Base-by-base conservation (phyloP, 352 stramenopile genomes). In the Phytophthora gonapodyides region DNA sequence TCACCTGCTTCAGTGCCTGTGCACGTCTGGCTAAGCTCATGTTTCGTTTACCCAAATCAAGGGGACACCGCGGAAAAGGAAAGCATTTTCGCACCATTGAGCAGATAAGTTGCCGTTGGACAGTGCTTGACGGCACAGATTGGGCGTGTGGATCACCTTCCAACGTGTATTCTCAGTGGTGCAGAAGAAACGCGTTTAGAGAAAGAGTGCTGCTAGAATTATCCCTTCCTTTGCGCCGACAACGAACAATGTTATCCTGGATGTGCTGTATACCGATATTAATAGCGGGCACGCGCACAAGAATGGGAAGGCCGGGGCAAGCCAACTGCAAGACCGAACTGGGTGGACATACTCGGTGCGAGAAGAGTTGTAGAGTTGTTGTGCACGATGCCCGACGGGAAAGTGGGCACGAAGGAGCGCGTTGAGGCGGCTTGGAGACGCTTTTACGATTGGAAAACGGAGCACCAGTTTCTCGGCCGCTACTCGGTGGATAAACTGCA, bases 1-100 rank as follows among this genome's bases (percentile, higher is more conserved):
- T 33, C 45, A 70, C 1, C 27, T 84, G 7, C 60, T 87, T 1
- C 61, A 82, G 33, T 78, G 73, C 37, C 60, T 88, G 10, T 75
- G 1, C n/a, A 30, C 24, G 24, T 30, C 24, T 30, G 24, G 24
- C 24, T 30, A 30, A 30, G 0, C 24, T 30, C 24, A 30, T 30
- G 24, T 30, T 30, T 31, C 27, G 5, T 31, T 31, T 7, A 9
- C 8, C 27, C 27, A 31, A 31, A 31, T 31, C 27, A 31, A 31
- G 27, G 24, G 27, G 27, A 31, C 8, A 7, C 27, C 27, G 27
- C 27, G 27, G 6, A 31, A 31, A 11, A 46, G 31, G 9, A 45
- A 5, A 24, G 9, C 8, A 45, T 12, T 12, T 15, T 45, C 16
- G 19, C 40, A 24, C 17, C 8, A n/a, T 31, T 31, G 27, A 31